Evolutionary conservation across 2,329 filamentous ascomycete genomes (phyloP), one percentile per base, ranked within the genome.

Genomic region (Cladosporium cucumerinum): DNA sequence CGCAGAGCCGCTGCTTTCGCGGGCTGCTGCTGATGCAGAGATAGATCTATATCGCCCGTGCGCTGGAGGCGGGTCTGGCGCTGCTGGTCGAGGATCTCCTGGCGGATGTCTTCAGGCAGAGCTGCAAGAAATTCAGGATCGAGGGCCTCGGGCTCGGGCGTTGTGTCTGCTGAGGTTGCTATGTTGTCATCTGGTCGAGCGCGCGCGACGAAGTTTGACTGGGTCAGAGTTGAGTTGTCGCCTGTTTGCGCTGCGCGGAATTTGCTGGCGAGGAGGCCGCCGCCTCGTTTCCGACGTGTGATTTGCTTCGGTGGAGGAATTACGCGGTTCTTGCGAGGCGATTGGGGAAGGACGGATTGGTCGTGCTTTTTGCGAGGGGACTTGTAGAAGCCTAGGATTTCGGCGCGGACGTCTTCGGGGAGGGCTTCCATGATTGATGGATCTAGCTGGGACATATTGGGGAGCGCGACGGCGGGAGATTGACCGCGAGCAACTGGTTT

Each of bases 401-500:
- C 95, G 1, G 88, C 86, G 67, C 93, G 91, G 74, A 99, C 87
- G 67, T 97, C 92, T 43, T 90, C 87, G 0, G 95, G 95, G 0
- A 99, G 81, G 0, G 91, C 91, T 49, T 89, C 86, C 67, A 98
- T 89, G 1, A 93, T 90, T 49, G 94, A 92, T 0, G 87, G 88
- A 72, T 99, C 95, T 23, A 98, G 83, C 70, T 96, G 91, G 0
- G 92, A 89, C 28, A 92, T 87, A 1, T 81, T 82, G 2, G 86
- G 86, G 3, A 87, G 77, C 7, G 80, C 72, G 30, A 78, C 75
- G 25, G 73, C 67, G 14, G 70, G 72, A 7, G 72, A 71, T 26
- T 72, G 69, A n/a, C 68, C 65, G 63, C 69, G 66, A 3, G 69
- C 69, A 12, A 61, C 34, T 11, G 64, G 28, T 10, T 60, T 66